Percentiles rank a stretch among this genome's conserved stretches.
phyloP scores from a whole-genome alignment of 2,329 filamentous ascomycete genomes.

The Pestalotiopsis sp. region DNA sequence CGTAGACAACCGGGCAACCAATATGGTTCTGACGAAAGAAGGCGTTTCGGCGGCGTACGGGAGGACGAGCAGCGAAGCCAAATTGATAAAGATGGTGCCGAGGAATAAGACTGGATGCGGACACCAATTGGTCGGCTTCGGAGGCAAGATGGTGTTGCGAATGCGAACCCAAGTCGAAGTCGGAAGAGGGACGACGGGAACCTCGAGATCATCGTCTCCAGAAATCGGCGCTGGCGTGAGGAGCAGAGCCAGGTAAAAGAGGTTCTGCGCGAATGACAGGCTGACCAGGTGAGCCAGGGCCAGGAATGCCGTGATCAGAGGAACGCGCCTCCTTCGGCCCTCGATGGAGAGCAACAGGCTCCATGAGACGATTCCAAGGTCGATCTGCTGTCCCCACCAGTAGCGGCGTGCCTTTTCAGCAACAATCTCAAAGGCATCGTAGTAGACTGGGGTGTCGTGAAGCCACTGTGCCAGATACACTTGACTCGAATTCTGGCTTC shows the following conservation, averaged over 20 bases:
- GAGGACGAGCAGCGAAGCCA: constrained; percentile 34
- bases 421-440: constrained; percentile 54
- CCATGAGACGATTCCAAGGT: constrained; percentile 54
- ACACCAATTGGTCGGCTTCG: constrained; percentile 45
- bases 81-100: constrained; percentile 33
- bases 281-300: constrained; percentile 59
- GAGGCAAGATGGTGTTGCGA: constrained; percentile 29
- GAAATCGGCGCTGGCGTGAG: constrained; percentile 52
- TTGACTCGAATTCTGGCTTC: constrained; percentile 27
- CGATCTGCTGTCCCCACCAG: constrained; percentile 64
- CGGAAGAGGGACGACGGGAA: constrained; percentile 28
- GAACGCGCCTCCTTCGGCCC: constrained; percentile 57
- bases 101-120: constrained; percentile 38
- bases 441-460: constrained; percentile 50
- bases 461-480: constrained; percentile 52
- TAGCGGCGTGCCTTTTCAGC: constrained; percentile 55
- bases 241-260: constrained; percentile 61
- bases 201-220: constrained; percentile 23
- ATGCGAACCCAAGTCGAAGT: constrained; percentile 29
- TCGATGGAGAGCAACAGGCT: constrained; percentile 59
- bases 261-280: constrained; percentile 61
- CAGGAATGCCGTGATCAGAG: constrained; percentile 56
- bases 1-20: constrained; percentile 38
- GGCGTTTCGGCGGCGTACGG: constrained; percentile 41
- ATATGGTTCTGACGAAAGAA: constrained; percentile 35